A percentile compares a stretch with the other conserved stretches of the same genome.
Evolutionary conservation across 139 green algal genomes (phyloP).

Genomic region (Micromonas pusilla): DNA sequence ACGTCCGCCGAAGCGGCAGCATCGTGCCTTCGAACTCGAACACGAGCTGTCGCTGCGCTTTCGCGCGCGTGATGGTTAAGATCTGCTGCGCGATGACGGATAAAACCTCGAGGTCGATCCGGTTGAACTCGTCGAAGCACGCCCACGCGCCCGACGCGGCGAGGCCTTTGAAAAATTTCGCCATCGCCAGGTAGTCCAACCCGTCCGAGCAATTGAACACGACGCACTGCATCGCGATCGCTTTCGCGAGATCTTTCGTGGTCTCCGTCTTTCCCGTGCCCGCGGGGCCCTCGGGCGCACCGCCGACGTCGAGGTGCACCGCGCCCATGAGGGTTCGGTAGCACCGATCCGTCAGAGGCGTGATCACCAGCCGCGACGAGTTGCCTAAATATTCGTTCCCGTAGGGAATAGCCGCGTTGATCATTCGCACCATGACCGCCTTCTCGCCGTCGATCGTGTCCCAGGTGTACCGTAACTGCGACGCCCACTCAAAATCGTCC

Average conservation of each 20-base stretch:
- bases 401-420: conserved; percentile 59
- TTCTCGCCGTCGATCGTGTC: conserved; percentile 40
- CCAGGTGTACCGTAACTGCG: conserved; percentile 69
- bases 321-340: conserved; percentile 76
- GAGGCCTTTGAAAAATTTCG: conserved; percentile 73
- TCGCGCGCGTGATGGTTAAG: conserved; percentile 74
- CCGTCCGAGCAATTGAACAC: conserved; percentile 83
- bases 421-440: conserved; percentile 60
- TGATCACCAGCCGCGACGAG: conserved; percentile 69
- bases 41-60: conserved; percentile 50
- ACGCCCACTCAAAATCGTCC: conserved; percentile 68
- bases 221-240: conserved; percentile 75
- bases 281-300: conserved; percentile 61
- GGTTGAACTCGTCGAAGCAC: conserved; percentile 57
- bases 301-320: conserved; percentile 70
- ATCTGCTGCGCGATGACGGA: conserved; percentile 71
- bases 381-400: conserved; percentile 78
- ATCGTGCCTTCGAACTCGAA: conserved; percentile 79
- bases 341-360: conserved; percentile 72
- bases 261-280: conserved; percentile 43
- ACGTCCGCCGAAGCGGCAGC: conserved; percentile 46
- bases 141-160: conserved; percentile 61
- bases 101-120: conserved; percentile 50
- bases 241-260: conserved; percentile 53
- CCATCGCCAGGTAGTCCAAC: conserved; percentile 73